Base-by-base conservation (phyloP, 225 moss, liverwort and hornwort species). In the Neckera pumila region DNA sequence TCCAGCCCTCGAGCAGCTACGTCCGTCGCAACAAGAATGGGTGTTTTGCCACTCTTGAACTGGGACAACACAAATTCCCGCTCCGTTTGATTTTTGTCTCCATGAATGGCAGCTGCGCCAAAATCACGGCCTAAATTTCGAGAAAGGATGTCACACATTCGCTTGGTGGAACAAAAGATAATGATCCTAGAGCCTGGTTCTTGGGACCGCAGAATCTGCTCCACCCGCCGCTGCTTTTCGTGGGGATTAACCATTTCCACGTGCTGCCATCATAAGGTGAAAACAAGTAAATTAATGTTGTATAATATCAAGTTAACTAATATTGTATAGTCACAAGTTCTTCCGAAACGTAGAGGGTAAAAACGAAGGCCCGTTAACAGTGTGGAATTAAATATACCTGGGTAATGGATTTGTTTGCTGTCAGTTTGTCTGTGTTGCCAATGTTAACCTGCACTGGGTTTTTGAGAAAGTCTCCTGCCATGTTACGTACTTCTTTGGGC, bases 1-100 rank as follows among this genome's bases (percentile, higher is more conserved):
- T 98, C 98, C 38, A 98, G 94, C 11, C 98, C 98, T 87, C 96
- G 94, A 40, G 98, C 98, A 78, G 96, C 98, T 43, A 98, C 98
- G 90, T 98, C 96, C 42, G 98, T 98, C 8, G 98, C 98, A 77
- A 98, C 96, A 86, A 98, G 93, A 47, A 96, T 86, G 36, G 98
- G 98, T 42, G 93, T 92, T 86, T 92, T 92, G 56, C 98, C 96
- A 36, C 91, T 90, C 88, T 94, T 96, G 79, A 98, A 98, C 79
- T 95, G 96, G 36, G 96, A 92, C 70, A 98, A 79, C 58, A 95
- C 95, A 90, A 86, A 94, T 47, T 98, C 98, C n/a, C 96, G 91
- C 79, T 98, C 98, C 70, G 94, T 92, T 88, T 98, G 98, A 60
- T 93, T 96, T 85, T 98, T 98, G 85, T 98, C 98, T 56, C 98